Percentiles rank a stretch among this genome's conserved stretches.
Evolutionary conservation across 1,284 basidiomycete species (phyloP).

Genomic region (Ceraceosorus guamensis): DNA sequence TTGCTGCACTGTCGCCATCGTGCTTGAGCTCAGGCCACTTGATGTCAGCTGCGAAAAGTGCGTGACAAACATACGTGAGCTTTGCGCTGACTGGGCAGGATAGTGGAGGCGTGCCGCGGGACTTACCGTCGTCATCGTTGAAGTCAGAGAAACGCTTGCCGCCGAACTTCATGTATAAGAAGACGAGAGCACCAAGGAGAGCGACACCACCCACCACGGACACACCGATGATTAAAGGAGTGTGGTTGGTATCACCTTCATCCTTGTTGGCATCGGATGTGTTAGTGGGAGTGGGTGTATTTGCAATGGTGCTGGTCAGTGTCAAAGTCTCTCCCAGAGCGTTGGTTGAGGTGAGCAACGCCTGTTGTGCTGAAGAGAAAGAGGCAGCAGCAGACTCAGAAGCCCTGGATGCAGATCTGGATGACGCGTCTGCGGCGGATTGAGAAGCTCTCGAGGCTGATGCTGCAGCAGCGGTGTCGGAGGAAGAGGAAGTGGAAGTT

Average conservation of each 20-base stretch:
- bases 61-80: neutral
- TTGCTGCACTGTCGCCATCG: slow-evolving; percentile 33
- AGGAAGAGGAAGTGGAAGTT: slow-evolving; percentile 1
- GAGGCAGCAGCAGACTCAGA: slow-evolving; percentile 5
- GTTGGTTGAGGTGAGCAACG: slow-evolving; percentile 9
- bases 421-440: slow-evolving; percentile 11
- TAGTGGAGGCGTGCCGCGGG: neutral
- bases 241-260: slow-evolving; percentile 15
- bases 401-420: slow-evolving; percentile 11
- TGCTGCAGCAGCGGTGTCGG: slow-evolving; percentile 9
- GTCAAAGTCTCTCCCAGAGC: slow-evolving; percentile 13
- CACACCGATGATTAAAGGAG: slow-evolving; percentile 42
- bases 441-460: slow-evolving; percentile 5
- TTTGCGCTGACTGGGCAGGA: too few relatives aligned
- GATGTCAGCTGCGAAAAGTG: slow-evolving; percentile 26
- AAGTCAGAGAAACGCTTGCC: slow-evolving; percentile 26
- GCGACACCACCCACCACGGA: slow-evolving; percentile 37
- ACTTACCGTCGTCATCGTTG: slow-evolving; percentile 24
- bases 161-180: slow-evolving; percentile 40
- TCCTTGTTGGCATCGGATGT: slow-evolving; percentile 3
- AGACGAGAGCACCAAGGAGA: slow-evolving; percentile 27
- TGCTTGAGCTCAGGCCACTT: slow-evolving; percentile 45
- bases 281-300: neutral
- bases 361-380: neutral
- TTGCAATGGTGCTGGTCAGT: slow-evolving; percentile 2